Evolutionary conservation across 257 asterid genomes (phyloP).

Genomic region (Solanum bulbocastanum): DNA sequence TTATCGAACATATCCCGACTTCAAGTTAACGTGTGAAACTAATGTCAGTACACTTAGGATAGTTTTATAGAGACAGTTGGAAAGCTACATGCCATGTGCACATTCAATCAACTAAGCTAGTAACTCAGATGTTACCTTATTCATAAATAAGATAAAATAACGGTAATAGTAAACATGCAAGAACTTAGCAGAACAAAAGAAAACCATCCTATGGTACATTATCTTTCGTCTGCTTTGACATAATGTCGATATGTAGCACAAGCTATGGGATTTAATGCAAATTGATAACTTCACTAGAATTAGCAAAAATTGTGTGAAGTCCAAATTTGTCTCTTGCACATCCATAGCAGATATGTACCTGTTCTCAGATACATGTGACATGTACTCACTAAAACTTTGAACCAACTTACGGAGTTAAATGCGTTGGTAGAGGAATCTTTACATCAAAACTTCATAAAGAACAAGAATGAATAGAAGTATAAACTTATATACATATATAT

Average conservation of each 20-base stretch:
- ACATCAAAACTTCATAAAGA: background rate
- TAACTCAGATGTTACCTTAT: background rate
- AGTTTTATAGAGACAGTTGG: background rate
- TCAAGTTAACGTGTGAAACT: slow-evolving; percentile 5
- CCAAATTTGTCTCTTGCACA: too few species aligned
- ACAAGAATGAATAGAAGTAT: background rate
- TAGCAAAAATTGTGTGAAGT: background rate
- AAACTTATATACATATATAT: background rate
- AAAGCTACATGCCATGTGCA: background rate
- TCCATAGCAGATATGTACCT: background rate
- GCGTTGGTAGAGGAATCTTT: background rate
- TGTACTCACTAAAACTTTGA: background rate
- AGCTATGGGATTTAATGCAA: background rate
- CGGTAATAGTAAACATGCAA: background rate
- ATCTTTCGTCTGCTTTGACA: background rate
- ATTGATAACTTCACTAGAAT: background rate
- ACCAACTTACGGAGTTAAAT: background rate
- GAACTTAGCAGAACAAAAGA: background rate
- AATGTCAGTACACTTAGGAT: background rate
- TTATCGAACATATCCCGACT: slow-evolving; percentile 87
- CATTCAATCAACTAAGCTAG: background rate
- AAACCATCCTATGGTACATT: background rate
- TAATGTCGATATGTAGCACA: background rate
- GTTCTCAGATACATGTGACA: background rate
- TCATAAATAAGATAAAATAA: background rate